These are phyloP conservation scores for Begonia peltatifolia DNA, from an alignment of 306 rosid genomes.

Conservation along the genomic window DNA sequence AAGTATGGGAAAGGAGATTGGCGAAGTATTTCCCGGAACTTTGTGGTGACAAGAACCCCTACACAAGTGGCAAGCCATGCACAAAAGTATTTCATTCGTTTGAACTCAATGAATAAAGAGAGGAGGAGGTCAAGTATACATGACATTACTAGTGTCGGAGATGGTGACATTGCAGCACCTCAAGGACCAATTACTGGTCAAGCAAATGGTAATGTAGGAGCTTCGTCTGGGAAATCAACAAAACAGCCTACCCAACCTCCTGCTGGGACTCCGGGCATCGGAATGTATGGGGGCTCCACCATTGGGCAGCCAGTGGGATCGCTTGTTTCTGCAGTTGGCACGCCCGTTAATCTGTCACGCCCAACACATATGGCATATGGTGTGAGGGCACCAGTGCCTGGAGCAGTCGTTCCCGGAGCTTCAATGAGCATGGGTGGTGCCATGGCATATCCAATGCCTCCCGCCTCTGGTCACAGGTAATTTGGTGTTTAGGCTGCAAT, in stretches of 20 bases:
- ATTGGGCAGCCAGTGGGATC: constrained; percentile 92
- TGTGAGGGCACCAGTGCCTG: constrained; percentile 53
- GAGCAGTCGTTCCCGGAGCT: constrained; percentile 65
- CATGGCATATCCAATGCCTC: constrained; percentile 65
- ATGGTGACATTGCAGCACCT: constrained; percentile 49
- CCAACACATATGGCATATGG: constrained; percentile 77
- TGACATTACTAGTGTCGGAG: constrained; percentile 76
- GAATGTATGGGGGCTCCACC: constrained; percentile 57
- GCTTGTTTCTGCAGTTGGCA: constrained; percentile 78
- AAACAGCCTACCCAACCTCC: constrained; percentile 41
- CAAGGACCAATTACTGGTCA: constrained; percentile 91
- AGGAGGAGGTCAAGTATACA: constrained; percentile 97
- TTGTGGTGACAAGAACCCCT: constrained; percentile 89
- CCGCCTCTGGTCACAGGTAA: constrained; percentile 64
- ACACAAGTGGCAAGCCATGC: constrained; percentile 99
- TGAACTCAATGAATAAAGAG: constrained; percentile 93
- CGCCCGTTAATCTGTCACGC: constrained; percentile 59
- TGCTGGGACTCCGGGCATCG: constrained; percentile 42
- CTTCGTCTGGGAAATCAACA: constrained; percentile 32
- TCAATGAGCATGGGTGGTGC: constrained; percentile 52
- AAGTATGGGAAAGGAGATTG: constrained; percentile 98
- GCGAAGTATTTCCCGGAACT: constrained; percentile 95
- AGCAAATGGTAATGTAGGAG: constrained; percentile 45
- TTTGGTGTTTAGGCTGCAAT: background rate
- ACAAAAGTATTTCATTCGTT: constrained; percentile 87